Conservation (phyloP, 2,329 filamentous ascomycete species). For the Pestalotiopsis sp. region DNA sequence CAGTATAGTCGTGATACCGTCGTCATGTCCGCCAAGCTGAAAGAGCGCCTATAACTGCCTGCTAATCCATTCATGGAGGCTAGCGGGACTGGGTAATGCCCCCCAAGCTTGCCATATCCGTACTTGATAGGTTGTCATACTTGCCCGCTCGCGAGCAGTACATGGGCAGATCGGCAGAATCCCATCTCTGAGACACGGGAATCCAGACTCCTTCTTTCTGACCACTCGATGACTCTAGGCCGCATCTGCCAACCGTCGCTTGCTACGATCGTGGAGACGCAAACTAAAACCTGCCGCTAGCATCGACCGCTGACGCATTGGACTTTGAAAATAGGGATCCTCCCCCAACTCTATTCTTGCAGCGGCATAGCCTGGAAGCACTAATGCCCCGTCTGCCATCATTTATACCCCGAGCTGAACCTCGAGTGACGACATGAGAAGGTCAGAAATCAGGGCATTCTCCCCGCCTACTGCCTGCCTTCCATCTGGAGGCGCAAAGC, state of each 20-base stretch:
- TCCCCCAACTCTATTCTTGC: neutral
- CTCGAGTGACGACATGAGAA: neutral
- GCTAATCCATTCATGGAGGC: too few relatives aligned
- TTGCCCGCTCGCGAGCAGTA: too few relatives aligned
- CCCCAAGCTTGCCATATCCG: too few relatives aligned
- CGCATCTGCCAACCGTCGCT: neutral
- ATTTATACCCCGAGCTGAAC: neutral
- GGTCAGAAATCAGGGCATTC: neutral
- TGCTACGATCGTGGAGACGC: neutral
- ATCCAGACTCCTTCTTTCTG: neutral
- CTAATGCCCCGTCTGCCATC: neutral
- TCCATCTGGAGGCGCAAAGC: neutral
- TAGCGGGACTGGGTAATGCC: too few relatives aligned
- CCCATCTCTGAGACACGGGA: too few relatives aligned
- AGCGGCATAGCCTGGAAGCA: neutral
- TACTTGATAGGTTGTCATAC: too few relatives aligned
- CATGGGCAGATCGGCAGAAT: too few relatives aligned
- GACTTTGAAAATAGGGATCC: neutral
- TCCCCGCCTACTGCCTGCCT: neutral
- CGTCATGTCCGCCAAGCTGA: too few relatives aligned
- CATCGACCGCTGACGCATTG: constrained; percentile 1
- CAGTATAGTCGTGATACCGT: too few relatives aligned
- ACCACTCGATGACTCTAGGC: neutral
- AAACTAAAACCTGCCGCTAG: neutral
- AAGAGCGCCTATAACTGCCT: too few relatives aligned